Evolutionary conservation across 208 protist genomes (phyloP), one percentile per base, ranked within the genome.

Genomic region (Acanthamoeba royreba): DNA sequence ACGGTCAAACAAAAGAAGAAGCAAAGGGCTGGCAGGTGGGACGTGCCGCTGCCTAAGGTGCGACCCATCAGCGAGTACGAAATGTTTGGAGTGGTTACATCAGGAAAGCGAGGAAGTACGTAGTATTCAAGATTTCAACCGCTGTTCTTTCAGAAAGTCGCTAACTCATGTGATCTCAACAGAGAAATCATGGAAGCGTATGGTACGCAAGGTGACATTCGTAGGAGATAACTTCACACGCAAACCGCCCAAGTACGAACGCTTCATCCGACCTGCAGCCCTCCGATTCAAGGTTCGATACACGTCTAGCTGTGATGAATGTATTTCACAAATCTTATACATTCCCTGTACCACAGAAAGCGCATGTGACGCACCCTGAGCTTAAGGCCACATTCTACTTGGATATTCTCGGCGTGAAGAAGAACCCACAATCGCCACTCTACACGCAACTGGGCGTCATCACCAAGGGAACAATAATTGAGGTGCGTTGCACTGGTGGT

Each of bases 1-100:
- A 99, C 99, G 38, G 96, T 99, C 22, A 99, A 99, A 96, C 99
- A 99, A 96, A 99, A 99, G 97, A 97, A 99, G 46, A 99, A 99
- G 98, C 99, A 99, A 95, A 99, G 99, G 95, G 99, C 99, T 1
- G 99, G 99, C 25, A 99, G 99, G 96, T 99, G 99, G 99, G 97
- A 98, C 46, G 99, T 99, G 47, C 99, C 99, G 9, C 99, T 99
- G 93, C 99, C 99, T 31, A 99, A 99, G 97, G 98, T 99, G 4
- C 98, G 98, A 95, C 98, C 98, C 7, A 98, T 99, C 43, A 98
- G 98, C 92, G 99, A 99, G 94, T 98, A 99, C 93, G 99, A 99
- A 97, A 99, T 99, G 96, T 99, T 99, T 94, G 99, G 99, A 96
- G 98, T 99, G 19, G 95, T 99, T 28, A 98, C 97, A 17, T 98